Conservation (phyloP, 495 filamentous ascomycete genomes). For the Aspergillus sclerotioniger region DNA sequence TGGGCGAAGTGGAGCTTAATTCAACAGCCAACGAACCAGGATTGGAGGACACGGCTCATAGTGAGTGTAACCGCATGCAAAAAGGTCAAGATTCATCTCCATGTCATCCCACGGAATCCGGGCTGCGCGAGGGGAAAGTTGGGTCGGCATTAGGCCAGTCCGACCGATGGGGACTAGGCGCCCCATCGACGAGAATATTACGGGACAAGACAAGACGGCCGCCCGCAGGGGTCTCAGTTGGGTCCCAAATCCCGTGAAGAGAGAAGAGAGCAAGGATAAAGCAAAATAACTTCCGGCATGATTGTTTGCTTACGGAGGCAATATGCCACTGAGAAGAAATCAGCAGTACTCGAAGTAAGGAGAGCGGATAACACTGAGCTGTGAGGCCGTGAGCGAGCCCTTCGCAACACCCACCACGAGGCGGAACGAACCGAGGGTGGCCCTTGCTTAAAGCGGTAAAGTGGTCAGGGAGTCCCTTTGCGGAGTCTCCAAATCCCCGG, state of each 20-base stretch:
- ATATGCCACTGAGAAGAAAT: background rate
- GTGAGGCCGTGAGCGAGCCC: background rate
- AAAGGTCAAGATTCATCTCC: background rate
- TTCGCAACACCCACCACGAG: background rate
- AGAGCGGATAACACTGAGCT: background rate
- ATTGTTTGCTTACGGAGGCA: background rate
- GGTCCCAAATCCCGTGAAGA: background rate
- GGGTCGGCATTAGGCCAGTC: background rate
- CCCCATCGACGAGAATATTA: slow-evolving; percentile 16
- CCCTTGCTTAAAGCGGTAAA: background rate
- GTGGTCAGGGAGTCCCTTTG: background rate
- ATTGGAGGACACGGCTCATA: background rate
- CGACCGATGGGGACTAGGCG: background rate
- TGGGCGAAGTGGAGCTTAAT: background rate
- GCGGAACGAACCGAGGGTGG: slow-evolving; percentile 3
- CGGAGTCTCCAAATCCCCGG: slow-evolving; percentile 21
- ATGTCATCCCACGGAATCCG: background rate
- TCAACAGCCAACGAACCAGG: background rate
- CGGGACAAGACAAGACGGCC: slow-evolving; percentile 4
- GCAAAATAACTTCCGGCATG: too few relatives aligned
- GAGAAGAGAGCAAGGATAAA: background rate
- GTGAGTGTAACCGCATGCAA: slow-evolving; percentile 1
- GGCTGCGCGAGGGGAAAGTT: background rate
- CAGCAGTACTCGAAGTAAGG: background rate
- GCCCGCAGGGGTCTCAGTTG: slow-evolving; percentile 4